Conservation (phyloP, 78 protist genomes). For the Emiliania huxleyi region DNA sequence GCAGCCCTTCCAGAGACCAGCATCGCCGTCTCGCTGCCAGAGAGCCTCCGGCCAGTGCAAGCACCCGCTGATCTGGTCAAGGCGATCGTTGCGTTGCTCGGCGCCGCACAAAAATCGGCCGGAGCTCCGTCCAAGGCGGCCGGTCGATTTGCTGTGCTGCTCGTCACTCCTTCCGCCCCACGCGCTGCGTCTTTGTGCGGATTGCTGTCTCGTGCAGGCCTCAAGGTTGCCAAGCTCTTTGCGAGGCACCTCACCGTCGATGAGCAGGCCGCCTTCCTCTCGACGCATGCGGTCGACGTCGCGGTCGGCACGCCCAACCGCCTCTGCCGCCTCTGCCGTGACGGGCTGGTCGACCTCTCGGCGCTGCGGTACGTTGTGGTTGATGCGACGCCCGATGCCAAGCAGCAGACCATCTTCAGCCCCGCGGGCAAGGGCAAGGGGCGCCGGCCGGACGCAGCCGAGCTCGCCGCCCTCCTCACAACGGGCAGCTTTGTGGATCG, state of each 20-base stretch:
- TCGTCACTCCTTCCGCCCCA: background rate
- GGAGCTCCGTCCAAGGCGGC: background rate
- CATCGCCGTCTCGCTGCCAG: no score
- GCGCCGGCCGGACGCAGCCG: background rate
- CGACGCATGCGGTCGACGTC: background rate
- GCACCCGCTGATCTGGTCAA: no score
- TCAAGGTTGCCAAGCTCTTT: background rate
- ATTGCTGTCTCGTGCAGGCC: background rate
- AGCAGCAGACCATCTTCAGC: background rate
- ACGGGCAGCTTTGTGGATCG: background rate
- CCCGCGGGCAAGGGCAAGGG: background rate
- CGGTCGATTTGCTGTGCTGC: background rate
- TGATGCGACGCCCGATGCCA: background rate
- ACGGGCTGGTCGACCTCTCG: background rate
- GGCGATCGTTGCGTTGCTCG: background rate
- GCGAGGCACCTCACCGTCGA: background rate
- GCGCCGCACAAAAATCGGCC: background rate
- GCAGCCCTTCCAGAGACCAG: no score
- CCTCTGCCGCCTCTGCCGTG: background rate
- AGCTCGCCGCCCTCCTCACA: background rate
- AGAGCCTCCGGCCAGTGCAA: no score
- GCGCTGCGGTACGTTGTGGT: background rate
- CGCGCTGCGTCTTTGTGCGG: background rate
- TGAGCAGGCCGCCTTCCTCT: background rate
- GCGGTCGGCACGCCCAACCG: background rate